Evolutionary conservation across 2,329 filamentous ascomycete genomes (phyloP).

Genomic region (Dissoconium aciculare): DNA sequence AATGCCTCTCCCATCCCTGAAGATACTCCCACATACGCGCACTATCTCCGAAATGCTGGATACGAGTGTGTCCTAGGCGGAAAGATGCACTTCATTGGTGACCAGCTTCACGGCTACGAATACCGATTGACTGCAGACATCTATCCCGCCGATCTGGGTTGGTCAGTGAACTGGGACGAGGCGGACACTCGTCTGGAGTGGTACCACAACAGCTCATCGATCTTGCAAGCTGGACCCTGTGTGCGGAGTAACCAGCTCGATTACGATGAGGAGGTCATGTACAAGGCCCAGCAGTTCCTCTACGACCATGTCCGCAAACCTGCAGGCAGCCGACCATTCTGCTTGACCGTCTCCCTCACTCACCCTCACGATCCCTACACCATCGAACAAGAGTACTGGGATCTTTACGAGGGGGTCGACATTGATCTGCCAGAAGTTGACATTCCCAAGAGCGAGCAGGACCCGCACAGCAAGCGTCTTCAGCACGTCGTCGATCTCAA

Average conservation of each 20-base stretch:
- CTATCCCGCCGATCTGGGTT: constrained; percentile 86
- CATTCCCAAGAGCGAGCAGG: constrained; percentile 67
- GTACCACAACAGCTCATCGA: constrained; percentile 93
- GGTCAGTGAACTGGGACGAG: constrained; percentile 91
- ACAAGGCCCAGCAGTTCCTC: constrained; percentile 73
- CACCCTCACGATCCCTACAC: constrained; percentile 93
- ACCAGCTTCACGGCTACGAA: constrained; percentile 90
- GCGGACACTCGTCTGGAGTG: constrained; percentile 73
- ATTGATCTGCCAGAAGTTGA: constrained; percentile 67
- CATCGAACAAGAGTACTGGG: constrained; percentile 88
- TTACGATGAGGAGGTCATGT: constrained; percentile 94
- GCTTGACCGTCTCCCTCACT: constrained; percentile 79
- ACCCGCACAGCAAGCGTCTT: constrained; percentile 73
- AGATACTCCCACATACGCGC: constrained; percentile 79
- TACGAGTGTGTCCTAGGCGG: constrained; percentile 85
- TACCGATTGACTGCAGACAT: constrained; percentile 87
- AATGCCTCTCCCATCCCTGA: constrained; percentile 75
- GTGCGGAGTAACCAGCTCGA: constrained; percentile 89
- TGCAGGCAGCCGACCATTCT: constrained; percentile 60
- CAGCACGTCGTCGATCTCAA: constrained; percentile 77
- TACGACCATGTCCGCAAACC: constrained; percentile 82
- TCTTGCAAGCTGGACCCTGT: constrained; percentile 76
- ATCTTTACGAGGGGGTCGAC: constrained; percentile 75
- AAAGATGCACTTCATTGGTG: constrained; percentile 96
- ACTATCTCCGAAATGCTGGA: constrained; percentile 70